Percentiles rank a stretch among this genome's conserved stretches.
phyloP scores from a whole-genome alignment of 129 eudicot species.

The Scalesia atractyloides region DNA sequence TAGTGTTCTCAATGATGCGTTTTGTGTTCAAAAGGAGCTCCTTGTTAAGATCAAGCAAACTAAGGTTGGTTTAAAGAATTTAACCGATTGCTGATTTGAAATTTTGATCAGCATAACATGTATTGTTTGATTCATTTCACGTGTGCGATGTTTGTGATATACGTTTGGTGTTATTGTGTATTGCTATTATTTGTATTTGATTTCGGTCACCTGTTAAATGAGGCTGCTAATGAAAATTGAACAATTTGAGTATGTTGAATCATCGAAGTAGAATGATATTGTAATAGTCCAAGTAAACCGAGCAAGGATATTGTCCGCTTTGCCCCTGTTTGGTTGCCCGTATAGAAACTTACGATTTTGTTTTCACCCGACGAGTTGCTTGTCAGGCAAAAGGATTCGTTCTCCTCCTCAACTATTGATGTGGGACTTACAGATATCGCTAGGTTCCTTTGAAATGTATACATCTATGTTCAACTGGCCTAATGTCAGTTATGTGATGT shows the following conservation, averaged over 20 bases:
- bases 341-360: too few species aligned
- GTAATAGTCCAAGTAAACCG: too few species aligned
- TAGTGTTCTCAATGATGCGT: slow-evolving; percentile 57
- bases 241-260: neutral
- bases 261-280: too few species aligned
- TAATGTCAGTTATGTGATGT: neutral
- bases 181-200: neutral
- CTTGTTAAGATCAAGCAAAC: slow-evolving; percentile 70
- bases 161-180: neutral
- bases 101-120: neutral
- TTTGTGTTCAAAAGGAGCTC: slow-evolving; percentile 74
- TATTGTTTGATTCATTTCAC: neutral
- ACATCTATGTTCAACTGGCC: neutral
- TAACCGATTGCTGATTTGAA: neutral
- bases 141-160: neutral
- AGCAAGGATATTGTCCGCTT: too few species aligned
- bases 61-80: slow-evolving; percentile 40
- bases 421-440: neutral
- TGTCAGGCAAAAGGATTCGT: too few species aligned
- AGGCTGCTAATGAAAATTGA: slow-evolving; percentile 11
- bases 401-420: too few species aligned
- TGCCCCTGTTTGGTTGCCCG: too few species aligned
- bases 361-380: too few species aligned
- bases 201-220: neutral
- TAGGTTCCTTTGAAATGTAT: slow-evolving; percentile 4